Percentiles rank a stretch among this genome's conserved stretches.
Evolutionary conservation across 2,329 filamentous ascomycete genomes (phyloP).

Genomic region (Aotearoamyces nothofagi): DNA sequence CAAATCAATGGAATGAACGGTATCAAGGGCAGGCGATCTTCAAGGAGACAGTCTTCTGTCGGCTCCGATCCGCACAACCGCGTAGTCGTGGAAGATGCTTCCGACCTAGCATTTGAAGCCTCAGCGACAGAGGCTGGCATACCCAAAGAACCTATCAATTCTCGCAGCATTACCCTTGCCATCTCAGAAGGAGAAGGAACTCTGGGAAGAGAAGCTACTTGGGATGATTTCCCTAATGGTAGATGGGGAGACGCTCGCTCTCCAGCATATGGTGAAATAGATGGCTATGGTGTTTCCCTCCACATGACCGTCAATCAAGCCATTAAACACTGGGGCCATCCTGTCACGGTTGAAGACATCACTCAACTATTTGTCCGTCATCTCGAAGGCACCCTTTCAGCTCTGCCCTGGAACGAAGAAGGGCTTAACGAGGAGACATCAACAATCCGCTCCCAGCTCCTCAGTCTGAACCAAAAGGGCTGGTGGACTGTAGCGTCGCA

Average conservation of each 20-base stretch:
- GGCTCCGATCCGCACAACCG: slow-evolving; percentile 79
- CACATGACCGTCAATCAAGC: slow-evolving; percentile 82
- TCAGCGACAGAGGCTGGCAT: slow-evolving; percentile 64
- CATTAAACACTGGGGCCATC: slow-evolving; percentile 71
- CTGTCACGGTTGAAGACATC: slow-evolving; percentile 55
- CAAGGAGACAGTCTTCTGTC: slow-evolving; percentile 32
- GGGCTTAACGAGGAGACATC: slow-evolving; percentile 71
- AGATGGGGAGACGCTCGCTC: slow-evolving; percentile 69
- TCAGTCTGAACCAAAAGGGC: slow-evolving; percentile 62
- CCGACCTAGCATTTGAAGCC: slow-evolving; percentile 51
- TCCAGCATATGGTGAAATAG: slow-evolving; percentile 88
- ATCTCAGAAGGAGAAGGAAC: slow-evolving; percentile 89
- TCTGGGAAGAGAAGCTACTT: slow-evolving; percentile 85
- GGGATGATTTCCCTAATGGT: slow-evolving; percentile 97
- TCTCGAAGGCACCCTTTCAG: slow-evolving; percentile 61
- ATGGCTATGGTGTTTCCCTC: slow-evolving; percentile 93
- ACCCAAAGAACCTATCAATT: slow-evolving; percentile 59
- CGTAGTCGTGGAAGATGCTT: slow-evolving; percentile 58
- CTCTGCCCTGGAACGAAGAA: slow-evolving; percentile 91
- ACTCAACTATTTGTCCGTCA: slow-evolving; percentile 68
- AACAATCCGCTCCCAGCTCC: slow-evolving; percentile 61
- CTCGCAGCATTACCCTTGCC: slow-evolving; percentile 70
- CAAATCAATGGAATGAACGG: slow-evolving; percentile 36
- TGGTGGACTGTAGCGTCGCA: slow-evolving; percentile 98
- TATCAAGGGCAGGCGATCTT: slow-evolving; percentile 9